These are phyloP conservation scores for Debaryomyces maramus DNA, from an alignment of 805 yeast genomes.

Conservation along the genomic window DNA sequence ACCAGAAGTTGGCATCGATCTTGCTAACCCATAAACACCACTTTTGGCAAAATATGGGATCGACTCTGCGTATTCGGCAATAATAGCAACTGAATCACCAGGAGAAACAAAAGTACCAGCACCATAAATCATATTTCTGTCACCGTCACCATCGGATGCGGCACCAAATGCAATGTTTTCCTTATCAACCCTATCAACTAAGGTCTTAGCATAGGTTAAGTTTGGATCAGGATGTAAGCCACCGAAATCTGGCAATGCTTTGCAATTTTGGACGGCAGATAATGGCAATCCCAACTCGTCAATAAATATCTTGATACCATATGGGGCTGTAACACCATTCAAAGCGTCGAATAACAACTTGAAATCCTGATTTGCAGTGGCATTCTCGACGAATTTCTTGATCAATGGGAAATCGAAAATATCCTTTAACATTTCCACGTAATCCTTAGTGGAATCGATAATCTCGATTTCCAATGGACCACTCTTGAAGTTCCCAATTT, in stretches of 20 bases:
- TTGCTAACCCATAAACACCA: conserved; percentile 90
- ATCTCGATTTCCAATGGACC: conserved; percentile 75
- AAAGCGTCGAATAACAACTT: conserved; percentile 83
- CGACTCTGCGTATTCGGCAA: conserved; percentile 83
- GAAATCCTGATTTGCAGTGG: conserved; percentile 54
- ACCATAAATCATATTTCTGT: conserved; percentile 97
- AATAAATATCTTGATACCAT: conserved; percentile 80
- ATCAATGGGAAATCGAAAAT: conserved; percentile 89
- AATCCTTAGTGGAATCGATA: conserved; percentile 78
- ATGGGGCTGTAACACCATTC: conserved; percentile 97
- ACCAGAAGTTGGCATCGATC: conserved; percentile 96
- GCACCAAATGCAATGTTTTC: conserved; percentile 91
- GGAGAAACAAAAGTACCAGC: conserved; percentile 94
- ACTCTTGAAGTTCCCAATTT: conserved; percentile 50
- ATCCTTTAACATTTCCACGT: conserved; percentile 72
- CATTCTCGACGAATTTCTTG: conserved; percentile 59
- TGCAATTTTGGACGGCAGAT: conserved; percentile 71
- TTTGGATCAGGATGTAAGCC: conserved; percentile 98
- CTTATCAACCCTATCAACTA: conserved; percentile 82
- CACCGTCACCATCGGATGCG: conserved; percentile 99
- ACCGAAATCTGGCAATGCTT: conserved; percentile 88
- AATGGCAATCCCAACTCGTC: conserved; percentile 79
- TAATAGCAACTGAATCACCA: conserved; percentile 96
- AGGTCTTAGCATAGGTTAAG: conserved; percentile 85
- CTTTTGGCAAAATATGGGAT: conserved; percentile 89